Base-by-base conservation (phyloP, 768 basidiomycete genomes). In the Suillus sp. region DNA sequence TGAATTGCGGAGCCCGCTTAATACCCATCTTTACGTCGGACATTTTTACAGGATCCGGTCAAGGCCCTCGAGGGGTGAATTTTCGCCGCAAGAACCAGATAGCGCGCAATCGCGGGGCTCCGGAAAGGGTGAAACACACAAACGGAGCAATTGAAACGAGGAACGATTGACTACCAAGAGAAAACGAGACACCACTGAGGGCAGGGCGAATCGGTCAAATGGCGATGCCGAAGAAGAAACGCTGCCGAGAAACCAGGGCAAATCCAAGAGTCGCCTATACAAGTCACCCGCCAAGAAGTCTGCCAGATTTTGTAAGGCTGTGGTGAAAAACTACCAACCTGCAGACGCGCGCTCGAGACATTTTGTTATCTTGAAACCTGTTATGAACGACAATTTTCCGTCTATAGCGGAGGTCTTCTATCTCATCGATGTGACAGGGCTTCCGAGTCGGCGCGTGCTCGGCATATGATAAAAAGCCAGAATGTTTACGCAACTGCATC, bases 11-110 rank as follows among this genome's bases (percentile, higher is more conserved):
- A 40, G 22, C 32, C 43, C 59, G 5, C 35, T 11, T 14, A 18
- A 10, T 22, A 22, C 16, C 25, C 5, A 37, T 20, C 10, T 18
- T 62, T 59, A 61, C 42, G 58, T 27, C 14, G 14, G n/a, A 32
- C 30, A 27, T 25, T 43, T 50, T 54, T 37, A 16, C 59, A 77
- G 74, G 72, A 76, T 38, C 71, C 74, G 3, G 63, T 76, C 16
- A 72, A 76, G 57, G 67, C 68, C n/a, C 51, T 70, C 14, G 65
- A 70, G 7, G 67, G 35, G 55, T 30, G 18, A 62, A 68, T 51
- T 66, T 18, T 59, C 60, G 16, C 45, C 37, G 59, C n/a, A 48
- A 50, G 27, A 27, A 30, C 6, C 11, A 43, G 34, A 62, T 48
- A 45, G 35, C 13, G 7, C 18, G 34, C 13, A 37, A 25, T 8